Evolutionary conservation across 345 rosid species (phyloP).

Genomic region (Aethionema arabicum): DNA sequence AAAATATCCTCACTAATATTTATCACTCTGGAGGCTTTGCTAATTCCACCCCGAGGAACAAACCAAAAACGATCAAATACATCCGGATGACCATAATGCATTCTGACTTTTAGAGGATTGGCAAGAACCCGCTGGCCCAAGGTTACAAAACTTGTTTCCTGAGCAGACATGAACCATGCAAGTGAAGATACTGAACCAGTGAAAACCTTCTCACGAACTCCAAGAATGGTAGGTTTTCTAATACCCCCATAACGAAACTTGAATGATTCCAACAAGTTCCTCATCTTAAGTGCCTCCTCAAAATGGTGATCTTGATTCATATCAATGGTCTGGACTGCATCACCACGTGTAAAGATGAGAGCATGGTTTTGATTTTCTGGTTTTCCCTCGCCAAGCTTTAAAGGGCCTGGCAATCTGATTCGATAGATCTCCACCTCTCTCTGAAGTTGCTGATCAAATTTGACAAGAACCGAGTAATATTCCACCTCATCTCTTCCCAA

Average conservation of each 20-base stretch:
- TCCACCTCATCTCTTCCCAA: constrained; percentile 64
- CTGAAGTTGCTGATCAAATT: constrained; percentile 72
- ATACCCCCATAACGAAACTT: constrained; percentile 62
- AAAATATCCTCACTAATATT: constrained; percentile 98
- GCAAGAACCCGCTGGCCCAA: constrained; percentile 98
- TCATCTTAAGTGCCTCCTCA: constrained; percentile 97
- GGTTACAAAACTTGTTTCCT: constrained; percentile 90
- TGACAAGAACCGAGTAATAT: constrained; percentile 92
- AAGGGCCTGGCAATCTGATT: constrained; percentile 87
- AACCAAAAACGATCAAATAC: constrained; percentile 99
- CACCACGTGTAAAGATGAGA: constrained; percentile 91
- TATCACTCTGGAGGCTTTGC: constrained; percentile 94
- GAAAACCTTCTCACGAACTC: constrained; percentile 94
- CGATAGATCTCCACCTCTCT: constrained; percentile 92
- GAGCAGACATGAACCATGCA: constrained; percentile 92
- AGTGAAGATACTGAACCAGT: constrained; percentile 97
- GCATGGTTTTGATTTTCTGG: constrained; percentile 99
- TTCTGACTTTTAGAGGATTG: constrained; percentile 86
- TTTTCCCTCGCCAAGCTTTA: constrained; percentile 98
- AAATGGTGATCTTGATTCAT: constrained; percentile 99
- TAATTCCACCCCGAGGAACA: constrained; percentile 91
- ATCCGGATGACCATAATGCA: constrained; percentile 99
- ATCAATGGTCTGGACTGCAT: constrained; percentile 97
- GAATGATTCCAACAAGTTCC: constrained; percentile 93
- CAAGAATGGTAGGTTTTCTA: constrained; percentile 80